Evolutionary conservation across 2,329 filamentous ascomycete species (phyloP), one percentile per base, ranked within the genome.

Genomic region (Talaromyces verruculosus): DNA sequence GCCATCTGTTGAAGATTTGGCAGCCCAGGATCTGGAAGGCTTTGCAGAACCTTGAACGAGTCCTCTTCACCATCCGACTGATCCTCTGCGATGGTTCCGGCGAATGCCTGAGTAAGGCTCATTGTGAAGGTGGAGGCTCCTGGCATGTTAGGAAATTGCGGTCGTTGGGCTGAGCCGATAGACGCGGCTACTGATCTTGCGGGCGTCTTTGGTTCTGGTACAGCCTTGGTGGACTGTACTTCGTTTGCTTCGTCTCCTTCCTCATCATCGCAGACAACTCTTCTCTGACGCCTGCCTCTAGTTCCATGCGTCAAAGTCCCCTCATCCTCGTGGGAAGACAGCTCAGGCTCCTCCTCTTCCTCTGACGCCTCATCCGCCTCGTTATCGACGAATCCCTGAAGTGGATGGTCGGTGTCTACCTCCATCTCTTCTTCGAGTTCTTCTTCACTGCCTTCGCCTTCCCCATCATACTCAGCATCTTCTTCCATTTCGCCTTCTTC

Each of bases 31-130:
- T 84, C 82, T n/a, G 85, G 83, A 22, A 86, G 73, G 58, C 77
- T 77, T 65, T 81, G 79, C 13, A 85, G 76, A 51, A 86, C 83
- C 22, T 80, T 79, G 10, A 85, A 70, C 10, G 84, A 85, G 68
- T 85, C 83, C 68, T 82, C 77, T 67, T 83, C 73, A 17, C 71
- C 74, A 17, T 77, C 77, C 2, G 76, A 75, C 59, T 84, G 79
- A 67, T 83, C 81, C 43, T 86, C 88, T 58, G 91, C 92, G 87
- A 97, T 90, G 0, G 93, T 97, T 13, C 92, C 92, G 5, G 91
- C 91, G 74, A 97, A 97, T 68, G 95, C 94, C 72, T 97, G 93
- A 0, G 92, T 96, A 53, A 97, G 83, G 10, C 92, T 91, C 49
- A 96, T 76, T 5, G 82, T 78, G 61, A 79, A 72, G 47, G 76